Evolutionary conservation across 2,329 filamentous ascomycete species (phyloP).

Genomic region (Alternaria sp.): DNA sequence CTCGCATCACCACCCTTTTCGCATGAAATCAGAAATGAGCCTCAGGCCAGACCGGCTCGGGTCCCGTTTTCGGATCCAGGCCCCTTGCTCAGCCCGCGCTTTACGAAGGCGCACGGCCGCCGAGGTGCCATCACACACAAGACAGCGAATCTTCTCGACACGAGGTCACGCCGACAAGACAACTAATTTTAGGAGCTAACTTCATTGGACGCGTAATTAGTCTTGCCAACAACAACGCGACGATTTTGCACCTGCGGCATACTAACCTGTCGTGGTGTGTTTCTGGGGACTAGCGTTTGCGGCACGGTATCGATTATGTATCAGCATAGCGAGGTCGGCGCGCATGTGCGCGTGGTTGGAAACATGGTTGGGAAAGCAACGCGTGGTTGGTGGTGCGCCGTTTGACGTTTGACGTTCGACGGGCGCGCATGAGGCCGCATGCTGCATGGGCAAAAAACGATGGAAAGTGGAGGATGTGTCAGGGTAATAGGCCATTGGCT

Average conservation of each 20-base stretch:
- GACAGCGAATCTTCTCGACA: constrained; percentile 13
- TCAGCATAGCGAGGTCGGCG: neutral
- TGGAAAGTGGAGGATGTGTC: constrained; percentile 4
- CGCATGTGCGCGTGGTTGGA: constrained; percentile 11
- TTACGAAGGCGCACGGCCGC: constrained; percentile 7
- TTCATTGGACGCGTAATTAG: constrained; percentile 25
- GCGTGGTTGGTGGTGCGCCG: constrained; percentile 1
- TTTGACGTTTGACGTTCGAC: constrained; percentile 8
- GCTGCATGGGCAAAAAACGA: neutral
- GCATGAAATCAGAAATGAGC: neutral
- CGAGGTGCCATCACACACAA: neutral
- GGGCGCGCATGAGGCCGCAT: neutral
- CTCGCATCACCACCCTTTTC: neutral
- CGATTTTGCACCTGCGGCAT: neutral
- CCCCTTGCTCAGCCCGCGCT: constrained; percentile 6
- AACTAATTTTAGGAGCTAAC: constrained; percentile 19
- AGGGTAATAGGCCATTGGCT: neutral
- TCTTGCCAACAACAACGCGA: constrained; percentile 3
- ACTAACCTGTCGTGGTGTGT: neutral
- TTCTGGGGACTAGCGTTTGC: constrained; percentile 7
- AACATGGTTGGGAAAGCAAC: neutral
- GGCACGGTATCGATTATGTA: constrained; percentile 18
- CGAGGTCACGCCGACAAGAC: constrained; percentile 10
- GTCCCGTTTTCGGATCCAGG: constrained; percentile 8
- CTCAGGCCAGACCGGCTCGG: constrained; percentile 2